A percentile compares a stretch with the other conserved stretches of the same genome.
Conservation (phyloP, 352 stramenopile genomes). For the Phytophthora agathidicida region DNA sequence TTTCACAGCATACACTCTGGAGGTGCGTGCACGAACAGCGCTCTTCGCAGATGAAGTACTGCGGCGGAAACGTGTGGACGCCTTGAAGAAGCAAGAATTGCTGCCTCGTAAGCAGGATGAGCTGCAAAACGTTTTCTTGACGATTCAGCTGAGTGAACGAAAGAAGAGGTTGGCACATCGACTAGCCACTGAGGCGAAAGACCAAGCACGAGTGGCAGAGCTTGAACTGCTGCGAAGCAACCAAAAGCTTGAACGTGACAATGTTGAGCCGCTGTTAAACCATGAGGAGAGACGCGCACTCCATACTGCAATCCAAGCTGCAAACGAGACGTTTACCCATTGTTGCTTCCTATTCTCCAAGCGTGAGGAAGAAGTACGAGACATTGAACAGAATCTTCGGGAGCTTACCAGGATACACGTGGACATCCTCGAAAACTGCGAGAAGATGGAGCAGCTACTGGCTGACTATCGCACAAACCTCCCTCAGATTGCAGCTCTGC, state of each 20-base stretch:
- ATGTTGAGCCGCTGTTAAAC: conserved; percentile 34
- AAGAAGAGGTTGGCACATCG: conserved; percentile 62
- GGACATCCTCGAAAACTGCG: conserved; percentile 62
- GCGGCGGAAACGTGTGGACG: conserved; percentile 52
- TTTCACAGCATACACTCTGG: conserved; percentile 69
- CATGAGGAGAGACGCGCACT: conserved; percentile 51
- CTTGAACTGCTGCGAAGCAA: conserved; percentile 56
- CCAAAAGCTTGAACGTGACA: conserved; percentile 59
- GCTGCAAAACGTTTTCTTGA: conserved; percentile 72
- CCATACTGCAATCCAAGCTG: conserved; percentile 39
- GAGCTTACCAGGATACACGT: conserved; percentile 76
- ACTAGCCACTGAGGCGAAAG: conserved; percentile 57
- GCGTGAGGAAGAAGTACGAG: conserved; percentile 71
- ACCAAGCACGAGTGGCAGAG: conserved; percentile 48
- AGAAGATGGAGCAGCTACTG: conserved; percentile 64
- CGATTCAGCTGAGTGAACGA: conserved; percentile 69
- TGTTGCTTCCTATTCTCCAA: conserved; percentile 74
- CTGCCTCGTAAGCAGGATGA: conserved; percentile 61
- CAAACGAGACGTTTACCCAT: conserved; percentile 57
- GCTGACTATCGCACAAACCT: conserved; percentile 56
- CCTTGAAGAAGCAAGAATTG: conserved; percentile 73
- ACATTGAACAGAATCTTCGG: conserved; percentile 66
- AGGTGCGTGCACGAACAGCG: conserved; percentile 54
- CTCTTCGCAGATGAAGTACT: conserved; percentile 56
- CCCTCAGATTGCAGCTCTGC: conserved; percentile 51